These are phyloP conservation scores for Aristolochia californica DNA, from an alignment of 164 flowering plant species.

Conservation along the genomic window DNA sequence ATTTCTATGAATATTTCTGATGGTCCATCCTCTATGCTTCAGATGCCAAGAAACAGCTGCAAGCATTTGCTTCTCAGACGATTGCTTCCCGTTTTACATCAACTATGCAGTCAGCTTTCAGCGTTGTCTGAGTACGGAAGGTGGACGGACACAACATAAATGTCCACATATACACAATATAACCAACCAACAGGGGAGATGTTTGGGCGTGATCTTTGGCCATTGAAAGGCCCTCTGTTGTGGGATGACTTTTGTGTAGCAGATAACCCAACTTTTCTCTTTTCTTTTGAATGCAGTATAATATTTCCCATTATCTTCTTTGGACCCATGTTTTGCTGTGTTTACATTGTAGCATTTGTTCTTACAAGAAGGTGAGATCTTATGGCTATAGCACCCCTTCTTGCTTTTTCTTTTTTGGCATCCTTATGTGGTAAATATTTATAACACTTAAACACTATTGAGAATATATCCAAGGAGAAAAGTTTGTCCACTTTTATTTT, in stretches of 20 bases:
- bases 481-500: too few species aligned
- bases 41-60: constrained; percentile 98
- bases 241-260: not conserved
- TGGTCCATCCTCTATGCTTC: constrained; percentile 3
- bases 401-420: too few species aligned
- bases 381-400: too few species aligned
- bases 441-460: too few species aligned
- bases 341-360: not conserved
- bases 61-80: constrained; percentile 76
- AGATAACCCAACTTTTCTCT: not conserved
- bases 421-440: too few species aligned
- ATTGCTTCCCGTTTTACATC: constrained; percentile 62
- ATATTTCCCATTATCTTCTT: not conserved
- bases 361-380: too few species aligned
- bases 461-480: too few species aligned
- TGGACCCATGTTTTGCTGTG: not conserved
- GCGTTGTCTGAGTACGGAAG: constrained; percentile 47
- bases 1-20: not conserved
- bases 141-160: not conserved
- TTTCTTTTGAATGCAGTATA: not conserved
- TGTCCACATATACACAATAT: not conserved
- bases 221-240: not conserved
- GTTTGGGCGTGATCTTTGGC: not conserved
- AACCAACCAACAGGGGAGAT: not conserved
- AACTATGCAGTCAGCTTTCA: constrained; percentile 72